These are phyloP conservation scores for Pseudocercospora musae DNA, from an alignment of 2,329 filamentous ascomycete genomes.

Conservation along the genomic window DNA sequence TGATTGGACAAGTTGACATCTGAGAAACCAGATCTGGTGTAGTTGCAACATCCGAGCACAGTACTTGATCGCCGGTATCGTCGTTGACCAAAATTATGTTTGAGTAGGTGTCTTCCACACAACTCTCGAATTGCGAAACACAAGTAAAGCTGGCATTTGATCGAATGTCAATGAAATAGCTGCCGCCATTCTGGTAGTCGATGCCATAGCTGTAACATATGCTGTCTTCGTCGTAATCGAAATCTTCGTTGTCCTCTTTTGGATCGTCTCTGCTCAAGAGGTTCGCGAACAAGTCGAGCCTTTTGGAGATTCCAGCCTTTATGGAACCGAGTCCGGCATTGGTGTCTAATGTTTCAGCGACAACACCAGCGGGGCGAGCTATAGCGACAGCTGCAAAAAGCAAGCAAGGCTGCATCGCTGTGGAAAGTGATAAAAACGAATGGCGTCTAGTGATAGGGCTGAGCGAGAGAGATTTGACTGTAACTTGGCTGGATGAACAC, in stretches of 20 bases:
- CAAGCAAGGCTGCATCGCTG: neutral
- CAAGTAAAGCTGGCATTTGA: slow-evolving; percentile 43
- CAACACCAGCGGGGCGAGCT: neutral
- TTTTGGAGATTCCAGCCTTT: neutral
- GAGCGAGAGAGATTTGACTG: neutral
- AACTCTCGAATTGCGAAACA: slow-evolving; percentile 45
- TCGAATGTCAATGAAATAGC: slow-evolving; percentile 47
- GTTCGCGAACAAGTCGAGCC: neutral
- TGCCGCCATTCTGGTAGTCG: slow-evolving; percentile 44
- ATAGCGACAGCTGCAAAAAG: neutral
- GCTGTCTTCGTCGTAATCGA: slow-evolving; percentile 2
- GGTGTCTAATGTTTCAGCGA: neutral
- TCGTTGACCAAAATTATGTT: slow-evolving; percentile 41
- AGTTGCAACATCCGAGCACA: slow-evolving; percentile 37
- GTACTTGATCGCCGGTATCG: slow-evolving; percentile 38
- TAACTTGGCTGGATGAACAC: neutral
- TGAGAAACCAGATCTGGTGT: slow-evolving; percentile 39
- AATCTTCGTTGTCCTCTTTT: slow-evolving; percentile 12
- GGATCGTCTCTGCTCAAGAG: slow-evolving; percentile 3
- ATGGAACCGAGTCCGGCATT: neutral
- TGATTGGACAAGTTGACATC: slow-evolving; percentile 43
- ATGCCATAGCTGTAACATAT: slow-evolving; percentile 32
- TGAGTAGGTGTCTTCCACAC: slow-evolving; percentile 40
- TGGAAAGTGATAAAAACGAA: neutral
- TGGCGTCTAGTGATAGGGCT: neutral